A percentile compares a stretch with the other conserved stretches of the same genome.
phyloP scores from a whole-genome alignment of 2,329 filamentous ascomycete species.

The Penicillium crustosum region DNA sequence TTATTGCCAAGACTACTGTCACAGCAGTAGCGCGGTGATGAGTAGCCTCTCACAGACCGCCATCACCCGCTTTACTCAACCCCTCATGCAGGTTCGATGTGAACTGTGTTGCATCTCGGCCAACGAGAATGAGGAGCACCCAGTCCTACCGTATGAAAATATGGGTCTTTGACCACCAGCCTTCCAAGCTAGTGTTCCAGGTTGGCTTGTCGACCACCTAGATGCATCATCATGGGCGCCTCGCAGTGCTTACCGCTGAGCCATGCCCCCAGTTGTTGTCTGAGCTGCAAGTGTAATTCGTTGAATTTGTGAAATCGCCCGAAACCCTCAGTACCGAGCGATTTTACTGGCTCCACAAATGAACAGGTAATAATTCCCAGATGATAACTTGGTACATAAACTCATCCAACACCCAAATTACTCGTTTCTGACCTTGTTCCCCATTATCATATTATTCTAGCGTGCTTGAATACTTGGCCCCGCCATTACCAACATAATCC shows the following conservation, averaged over 20 bases:
- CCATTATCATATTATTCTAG: not conserved
- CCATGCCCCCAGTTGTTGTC: conserved; percentile 1
- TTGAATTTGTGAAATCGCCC: conserved; percentile 5
- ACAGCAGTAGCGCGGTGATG: conserved; percentile 16
- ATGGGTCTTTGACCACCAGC: not conserved
- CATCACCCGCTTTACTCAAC: conserved; percentile 13
- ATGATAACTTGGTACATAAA: conserved; percentile 15
- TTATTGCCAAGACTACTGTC: conserved; percentile 15
- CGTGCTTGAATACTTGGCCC: not conserved
- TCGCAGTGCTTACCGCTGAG: conserved; percentile 15
- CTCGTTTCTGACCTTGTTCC: conserved; percentile 4
- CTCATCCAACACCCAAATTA: conserved; percentile 5
- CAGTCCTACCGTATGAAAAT: not conserved
- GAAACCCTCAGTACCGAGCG: not conserved
- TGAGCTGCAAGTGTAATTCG: conserved; percentile 13
- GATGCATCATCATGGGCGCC: conserved; percentile 8
- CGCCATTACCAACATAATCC: not conserved
- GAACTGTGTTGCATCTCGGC: conserved; percentile 1
- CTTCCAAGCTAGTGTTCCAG: conserved; percentile 11
- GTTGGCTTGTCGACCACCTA: conserved; percentile 10
- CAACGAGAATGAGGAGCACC: conserved; percentile 8
- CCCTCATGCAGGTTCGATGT: conserved; percentile 11
- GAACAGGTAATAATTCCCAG: not conserved
- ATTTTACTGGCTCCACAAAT: conserved; percentile 10
- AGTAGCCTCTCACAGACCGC: conserved; percentile 11